Base-by-base conservation (phyloP, 768 basidiomycete genomes). In the Naganishia kalamii region DNA sequence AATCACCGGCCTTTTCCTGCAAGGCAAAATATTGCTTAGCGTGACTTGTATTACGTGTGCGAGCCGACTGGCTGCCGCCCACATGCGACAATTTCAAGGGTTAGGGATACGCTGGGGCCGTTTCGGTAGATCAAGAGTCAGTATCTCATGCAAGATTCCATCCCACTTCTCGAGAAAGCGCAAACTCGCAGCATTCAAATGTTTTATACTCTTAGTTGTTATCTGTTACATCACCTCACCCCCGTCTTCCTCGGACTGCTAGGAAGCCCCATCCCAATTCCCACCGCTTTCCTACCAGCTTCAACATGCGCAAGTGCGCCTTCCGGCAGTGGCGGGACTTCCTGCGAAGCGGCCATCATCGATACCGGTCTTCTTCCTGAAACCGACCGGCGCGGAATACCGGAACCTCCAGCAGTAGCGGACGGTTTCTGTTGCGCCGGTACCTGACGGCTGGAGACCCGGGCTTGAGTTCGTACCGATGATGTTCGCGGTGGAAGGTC, bases 221-320 rank as follows among this genome's bases (percentile, higher is more conserved):
- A n/a, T n/a, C n/a, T n/a, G n/a, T n/a, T n/a, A n/a, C n/a, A n/a
- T n/a, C n/a, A n/a, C n/a, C n/a, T n/a, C n/a, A n/a, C n/a, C 19
- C 35, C 54, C 23, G 15, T 57, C 33, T 27, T 57, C 3, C 54
- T 33, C 54, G 54, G 37, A 35, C 37, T 27, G 19, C 54, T 57
- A 4, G 54, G 54, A 6, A 40, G 40, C 6, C 54, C 54, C 0
- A 57, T 57, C 7, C 54, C 54, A 10, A 57, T 57, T 5, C 32
- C 54, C 17, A 35, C 54, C n/a, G 35, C 54, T 40, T 35, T 41
- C 21, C 54, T 33, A n/a, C 54, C 54, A 15, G 54, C 54, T 27
- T 57, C 54, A 23, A 57, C 37, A 15, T 57, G 13, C 23, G 54
- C 54, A 17, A 57, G 37, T 19, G 54, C 54, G 21, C 54, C 54